Percentiles rank a stretch among this genome's conserved stretches.
Evolutionary conservation across 1,284 basidiomycete genomes (phyloP).

Genomic region (Microbotryum silenes-acaulis): DNA sequence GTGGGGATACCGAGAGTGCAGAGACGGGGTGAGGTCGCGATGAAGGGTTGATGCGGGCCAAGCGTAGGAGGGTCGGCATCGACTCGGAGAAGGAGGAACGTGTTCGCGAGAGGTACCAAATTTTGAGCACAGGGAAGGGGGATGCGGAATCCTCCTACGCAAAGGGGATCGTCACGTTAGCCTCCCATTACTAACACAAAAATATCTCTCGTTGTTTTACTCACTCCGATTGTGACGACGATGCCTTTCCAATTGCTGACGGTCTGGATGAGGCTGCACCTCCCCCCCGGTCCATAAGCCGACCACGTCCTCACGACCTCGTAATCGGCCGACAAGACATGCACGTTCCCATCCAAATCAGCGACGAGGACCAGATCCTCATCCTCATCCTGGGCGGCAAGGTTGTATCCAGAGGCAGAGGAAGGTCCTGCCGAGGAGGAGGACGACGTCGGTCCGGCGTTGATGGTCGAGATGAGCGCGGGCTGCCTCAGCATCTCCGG

Average conservation of each 20-base stretch:
- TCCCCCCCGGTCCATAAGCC: conserved; percentile 26
- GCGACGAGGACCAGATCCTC: conserved; percentile 59
- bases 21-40: conserved; percentile 68
- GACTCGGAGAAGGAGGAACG: conserved; percentile 38
- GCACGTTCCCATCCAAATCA: conserved; percentile 71
- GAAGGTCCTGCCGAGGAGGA: background rate
- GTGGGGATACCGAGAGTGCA: conserved; percentile 66
- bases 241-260: conserved; percentile 64
- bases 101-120: conserved; percentile 79
- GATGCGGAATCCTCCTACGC: conserved; percentile 21
- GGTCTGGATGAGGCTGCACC: conserved; percentile 13
- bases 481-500: conserved; percentile 11
- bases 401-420: background rate
- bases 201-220: conserved; percentile 35
- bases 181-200: no score
- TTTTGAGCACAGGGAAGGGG: conserved; percentile 54
- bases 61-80: conserved; percentile 56
- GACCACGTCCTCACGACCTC: conserved; percentile 47
- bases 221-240: conserved; percentile 72
- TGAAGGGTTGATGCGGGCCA: conserved; percentile 13
- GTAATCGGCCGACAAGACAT: conserved; percentile 66
- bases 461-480: conserved; percentile 14
- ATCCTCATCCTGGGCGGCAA: conserved; percentile 7
- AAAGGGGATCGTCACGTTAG: background rate
- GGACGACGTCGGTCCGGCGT: conserved; percentile 1